Percentiles rank a stretch among this genome's conserved stretches.
Evolutionary conservation across 345 rosid genomes (phyloP).

Genomic region (Eucalyptus polyanthemos): DNA sequence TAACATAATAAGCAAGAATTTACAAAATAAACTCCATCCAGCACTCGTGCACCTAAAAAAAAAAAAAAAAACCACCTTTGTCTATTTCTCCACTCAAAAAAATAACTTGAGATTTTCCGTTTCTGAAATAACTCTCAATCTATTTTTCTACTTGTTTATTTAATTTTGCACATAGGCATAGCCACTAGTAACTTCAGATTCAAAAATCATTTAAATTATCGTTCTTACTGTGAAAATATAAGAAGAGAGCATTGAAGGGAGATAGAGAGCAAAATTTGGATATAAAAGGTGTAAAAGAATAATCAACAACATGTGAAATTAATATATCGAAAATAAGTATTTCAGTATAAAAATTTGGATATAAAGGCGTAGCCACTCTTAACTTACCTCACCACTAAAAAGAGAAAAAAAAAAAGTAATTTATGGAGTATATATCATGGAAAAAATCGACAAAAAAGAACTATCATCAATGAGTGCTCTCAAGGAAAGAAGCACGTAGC

Average conservation of each 20-base stretch:
- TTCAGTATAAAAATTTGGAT: background rate
- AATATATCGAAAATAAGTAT: too few relatives aligned
- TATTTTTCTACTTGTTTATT: background rate
- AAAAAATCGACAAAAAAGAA: too few relatives aligned
- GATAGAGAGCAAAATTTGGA: background rate
- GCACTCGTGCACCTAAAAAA: background rate
- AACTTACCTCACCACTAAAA: background rate
- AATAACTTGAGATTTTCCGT: background rate
- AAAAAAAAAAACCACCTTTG: background rate
- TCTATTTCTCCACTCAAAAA: background rate
- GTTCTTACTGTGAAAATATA: background rate
- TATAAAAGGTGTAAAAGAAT: background rate
- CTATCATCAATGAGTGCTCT: too few relatives aligned
- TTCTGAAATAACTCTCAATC: background rate
- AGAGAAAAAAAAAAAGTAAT: background rate
- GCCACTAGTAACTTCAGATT: background rate
- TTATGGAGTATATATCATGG: background rate
- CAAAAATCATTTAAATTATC: background rate
- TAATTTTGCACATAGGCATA: background rate
- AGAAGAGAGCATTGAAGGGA: background rate
- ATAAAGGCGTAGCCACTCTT: background rate
- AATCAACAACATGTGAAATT: background rate
- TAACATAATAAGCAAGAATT: background rate
- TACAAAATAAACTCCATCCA: background rate
- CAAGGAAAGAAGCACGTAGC: too few relatives aligned